These are phyloP conservation scores for Telopea speciosissima DNA, from an alignment of 177 flowering plant species.

Conservation along the genomic window DNA sequence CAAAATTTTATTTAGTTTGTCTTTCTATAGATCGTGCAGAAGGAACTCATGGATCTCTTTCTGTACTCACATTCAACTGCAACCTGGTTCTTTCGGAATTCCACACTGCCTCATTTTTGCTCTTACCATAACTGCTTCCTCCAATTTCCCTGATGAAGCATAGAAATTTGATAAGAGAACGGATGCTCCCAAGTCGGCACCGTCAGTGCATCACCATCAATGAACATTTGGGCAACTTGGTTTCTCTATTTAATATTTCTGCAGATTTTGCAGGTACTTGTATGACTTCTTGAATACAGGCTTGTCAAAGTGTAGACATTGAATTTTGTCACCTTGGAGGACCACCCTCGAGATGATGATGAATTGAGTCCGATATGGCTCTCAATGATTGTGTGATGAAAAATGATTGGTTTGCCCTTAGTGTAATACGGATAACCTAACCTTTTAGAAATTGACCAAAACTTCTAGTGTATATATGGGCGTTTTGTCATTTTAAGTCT, in stretches of 20 bases:
- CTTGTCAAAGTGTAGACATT: too few relatives aligned
- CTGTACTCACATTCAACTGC: slow-evolving; percentile 27
- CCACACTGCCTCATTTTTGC: slow-evolving; percentile 29
- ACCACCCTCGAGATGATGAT: too few relatives aligned
- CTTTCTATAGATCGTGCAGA: slow-evolving; percentile 28
- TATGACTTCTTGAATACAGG: too few relatives aligned
- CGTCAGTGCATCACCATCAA: slow-evolving; percentile 14
- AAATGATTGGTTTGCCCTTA: too few relatives aligned
- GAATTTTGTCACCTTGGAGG: too few relatives aligned
- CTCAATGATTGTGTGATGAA: too few relatives aligned
- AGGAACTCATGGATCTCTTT: slow-evolving; percentile 34
- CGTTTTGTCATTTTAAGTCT: too few relatives aligned
- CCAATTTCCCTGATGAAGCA: slow-evolving; percentile 32
- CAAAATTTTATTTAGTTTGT: slow-evolving; percentile 16
- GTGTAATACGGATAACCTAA: too few relatives aligned
- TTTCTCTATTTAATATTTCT: slow-evolving; percentile 27
- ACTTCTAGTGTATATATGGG: too few relatives aligned
- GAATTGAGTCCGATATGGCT: too few relatives aligned
- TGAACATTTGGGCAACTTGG: slow-evolving; percentile 16
- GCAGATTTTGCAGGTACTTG: slow-evolving; percentile 35
- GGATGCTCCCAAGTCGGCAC: slow-evolving; percentile 32
- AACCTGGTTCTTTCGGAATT: slow-evolving; percentile 30
- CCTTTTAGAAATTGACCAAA: too few relatives aligned
- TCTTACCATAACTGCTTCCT: slow-evolving; percentile 18
- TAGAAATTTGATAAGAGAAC: slow-evolving; percentile 30